Conservation (phyloP, 345 rosid genomes). For the Citrus cavaleriei region DNA sequence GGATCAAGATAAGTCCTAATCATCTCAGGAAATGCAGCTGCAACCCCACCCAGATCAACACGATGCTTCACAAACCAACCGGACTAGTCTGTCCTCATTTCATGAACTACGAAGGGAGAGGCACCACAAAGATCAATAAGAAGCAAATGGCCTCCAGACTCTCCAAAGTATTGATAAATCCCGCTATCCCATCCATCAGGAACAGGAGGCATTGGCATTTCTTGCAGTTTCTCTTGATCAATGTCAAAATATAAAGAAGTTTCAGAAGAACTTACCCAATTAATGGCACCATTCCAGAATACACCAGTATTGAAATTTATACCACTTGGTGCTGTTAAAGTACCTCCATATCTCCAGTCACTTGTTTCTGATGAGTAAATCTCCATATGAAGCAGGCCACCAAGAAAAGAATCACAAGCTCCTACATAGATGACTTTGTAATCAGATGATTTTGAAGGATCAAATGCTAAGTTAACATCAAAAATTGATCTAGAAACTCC, state of each 20-base stretch:
- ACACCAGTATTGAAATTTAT: neutral
- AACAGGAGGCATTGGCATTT: conserved; percentile 26
- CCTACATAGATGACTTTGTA: conserved; percentile 28
- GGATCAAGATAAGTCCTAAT: neutral
- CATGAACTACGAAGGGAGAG: conserved; percentile 23
- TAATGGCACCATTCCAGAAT: conserved; percentile 19
- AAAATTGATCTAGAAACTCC: neutral
- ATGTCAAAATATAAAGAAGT: conserved; percentile 22
- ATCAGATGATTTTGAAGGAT: conserved; percentile 34
- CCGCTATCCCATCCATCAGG: conserved; percentile 9
- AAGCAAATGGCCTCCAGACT: conserved; percentile 25
- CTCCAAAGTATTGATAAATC: conserved; percentile 17
- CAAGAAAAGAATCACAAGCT: neutral
- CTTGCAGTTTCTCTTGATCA: conserved; percentile 19
- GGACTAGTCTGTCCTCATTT: conserved; percentile 28
- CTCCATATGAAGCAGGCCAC: neutral
- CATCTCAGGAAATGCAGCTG: conserved; percentile 34
- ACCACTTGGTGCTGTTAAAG: neutral
- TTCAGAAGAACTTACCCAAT: conserved; percentile 26
- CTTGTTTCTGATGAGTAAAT: conserved; percentile 38
- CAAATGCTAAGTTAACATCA: conserved; percentile 34
- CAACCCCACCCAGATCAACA: conserved; percentile 29
- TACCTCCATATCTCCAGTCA: conserved; percentile 27
- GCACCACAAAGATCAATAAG: conserved; percentile 17
- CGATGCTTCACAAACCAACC: conserved; percentile 36